Evolutionary conservation across 495 filamentous ascomycete species (phyloP).

Genomic region (Neurospora sp.): DNA sequence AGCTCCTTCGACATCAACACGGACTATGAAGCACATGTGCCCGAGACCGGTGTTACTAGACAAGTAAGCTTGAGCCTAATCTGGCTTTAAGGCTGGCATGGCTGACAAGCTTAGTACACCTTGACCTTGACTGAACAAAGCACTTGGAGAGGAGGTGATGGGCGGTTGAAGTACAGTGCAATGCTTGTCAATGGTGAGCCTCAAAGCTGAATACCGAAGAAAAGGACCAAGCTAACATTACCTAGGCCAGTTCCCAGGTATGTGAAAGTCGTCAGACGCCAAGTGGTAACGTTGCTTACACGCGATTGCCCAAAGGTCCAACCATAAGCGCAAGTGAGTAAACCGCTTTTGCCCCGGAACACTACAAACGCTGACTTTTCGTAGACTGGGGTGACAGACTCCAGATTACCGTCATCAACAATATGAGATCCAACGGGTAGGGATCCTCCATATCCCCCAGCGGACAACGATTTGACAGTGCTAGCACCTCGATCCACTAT

Average conservation of each 20-base stretch:
- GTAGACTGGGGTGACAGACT: conserved; percentile 54
- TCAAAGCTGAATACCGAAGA: too few relatives aligned
- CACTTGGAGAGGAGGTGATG: conserved; percentile 35
- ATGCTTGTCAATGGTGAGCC: conserved; percentile 35
- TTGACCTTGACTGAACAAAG: conserved; percentile 26
- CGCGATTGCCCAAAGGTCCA: conserved; percentile 30
- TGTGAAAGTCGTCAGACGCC: not conserved
- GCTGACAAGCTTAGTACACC: conserved; percentile 21
- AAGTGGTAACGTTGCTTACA: not conserved
- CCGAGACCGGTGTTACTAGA: conserved; percentile 16
- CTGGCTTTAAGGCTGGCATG: not conserved
- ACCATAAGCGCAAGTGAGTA: conserved; percentile 34
- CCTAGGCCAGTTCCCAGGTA: conserved; percentile 21
- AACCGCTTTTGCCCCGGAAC: not conserved
- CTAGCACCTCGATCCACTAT: conserved; percentile 40
- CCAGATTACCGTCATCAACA: conserved; percentile 45
- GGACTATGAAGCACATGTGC: conserved; percentile 22
- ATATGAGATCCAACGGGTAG: conserved; percentile 30
- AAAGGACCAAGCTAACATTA: not conserved
- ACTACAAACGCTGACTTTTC: conserved; percentile 8
- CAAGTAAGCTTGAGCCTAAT: conserved; percentile 9
- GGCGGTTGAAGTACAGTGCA: conserved; percentile 26
- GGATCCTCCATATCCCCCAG: not conserved
- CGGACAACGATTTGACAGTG: not conserved
- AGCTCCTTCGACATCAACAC: conserved; percentile 27